Base-by-base conservation (phyloP, 179 eudicot genomes). In the Sideroxylon spinosum region DNA sequence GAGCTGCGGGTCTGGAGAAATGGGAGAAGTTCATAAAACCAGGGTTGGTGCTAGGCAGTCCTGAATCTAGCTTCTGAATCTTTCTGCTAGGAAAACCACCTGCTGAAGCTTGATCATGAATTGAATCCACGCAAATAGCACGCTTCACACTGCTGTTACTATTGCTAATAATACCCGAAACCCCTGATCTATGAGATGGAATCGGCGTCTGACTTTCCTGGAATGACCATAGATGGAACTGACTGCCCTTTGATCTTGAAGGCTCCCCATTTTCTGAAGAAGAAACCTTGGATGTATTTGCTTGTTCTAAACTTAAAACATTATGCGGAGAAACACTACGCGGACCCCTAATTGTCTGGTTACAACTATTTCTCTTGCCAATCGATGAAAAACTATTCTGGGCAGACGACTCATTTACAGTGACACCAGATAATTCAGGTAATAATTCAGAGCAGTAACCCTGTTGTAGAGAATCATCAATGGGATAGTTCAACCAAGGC, bases 401-500 rank as follows among this genome's bases (percentile, higher is more conserved):
- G 11, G 73, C 19, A 49, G 90, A 79, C 44, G 81, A 71, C 44
- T 86, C 87, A 81, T 90, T 90, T 23, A 76, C 78, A 55, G 90
- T 87, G 12, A 92, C 90, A 67, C 92, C 85, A 52, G 97, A 96
- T 78, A 89, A 78, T 64, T 92, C 97, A 10, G 89, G 90, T 73
- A 92, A 68, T 71, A 94, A 79, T 48, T 89, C 91, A 50, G 95
- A 82, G 68, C 88, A 76, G 72, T 84, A 93, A 60, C 86, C 93
- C 32, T 90, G 82, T 71, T 82, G 86, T 26, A 90, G 74, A 53
- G 78, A 37, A 76, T 88, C 97, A 48, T 85, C 91, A 53, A 86
- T 66, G 4, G 88, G 86, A 82, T 83, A 85, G 78, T 75, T 89
- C 79, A 94, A 88, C 99, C 99, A 94, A 49, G 96, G 92, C 14